Base-by-base conservation (phyloP, 108 stramenopile species). In the Nannochloropsis salina region DNA sequence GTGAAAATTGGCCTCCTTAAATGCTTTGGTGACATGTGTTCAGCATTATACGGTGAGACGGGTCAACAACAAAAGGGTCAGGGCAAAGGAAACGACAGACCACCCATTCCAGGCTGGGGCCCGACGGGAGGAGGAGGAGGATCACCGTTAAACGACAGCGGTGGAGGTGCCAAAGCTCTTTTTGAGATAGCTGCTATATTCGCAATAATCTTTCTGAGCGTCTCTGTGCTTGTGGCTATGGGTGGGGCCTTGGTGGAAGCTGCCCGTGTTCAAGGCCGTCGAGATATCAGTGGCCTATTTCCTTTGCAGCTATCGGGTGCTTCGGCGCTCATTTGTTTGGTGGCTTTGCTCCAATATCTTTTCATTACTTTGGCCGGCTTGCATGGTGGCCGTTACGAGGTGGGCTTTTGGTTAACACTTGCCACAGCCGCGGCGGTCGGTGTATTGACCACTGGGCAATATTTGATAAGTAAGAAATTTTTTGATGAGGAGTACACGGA, bases 131-230 rank as follows among this genome's bases (percentile, higher is more conserved):
- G 61, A 15, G 61, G 8, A 1, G 61, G 61, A 74, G 61, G 61
- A 4, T n/a, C 61, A n/a, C 61, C 61, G 3, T 1, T n/a, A 6
- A n/a, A n/a, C 6, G 61, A n/a, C 15, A n/a, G 61, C 20, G 61
- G 61, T n/a, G 61, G 61, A n/a, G 61, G 61, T n/a, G 61, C 61
- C 61, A 74, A 74, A 6, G n/a, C 61, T 15, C n/a, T 74, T 15
- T 74, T 74, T 74, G 61, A 74, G 61, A n/a, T 74, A n/a, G 61
- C 61, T n/a, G 61, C 61, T n/a, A 74, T 74, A 6, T 74, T 74
- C 2, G 61, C 20, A n/a, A n/a, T 74, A 15, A 74, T 74, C n/a
- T n/a, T 74, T n/a, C 61, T 74, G 0, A 74, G 61, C 61, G n/a
- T 74, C 15, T 74, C 61, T n/a, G 61, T 74, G 61, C 61, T 74